These are phyloP conservation scores for Bacidia gigantensis DNA, from an alignment of 495 filamentous ascomycete genomes.

Conservation along the genomic window DNA sequence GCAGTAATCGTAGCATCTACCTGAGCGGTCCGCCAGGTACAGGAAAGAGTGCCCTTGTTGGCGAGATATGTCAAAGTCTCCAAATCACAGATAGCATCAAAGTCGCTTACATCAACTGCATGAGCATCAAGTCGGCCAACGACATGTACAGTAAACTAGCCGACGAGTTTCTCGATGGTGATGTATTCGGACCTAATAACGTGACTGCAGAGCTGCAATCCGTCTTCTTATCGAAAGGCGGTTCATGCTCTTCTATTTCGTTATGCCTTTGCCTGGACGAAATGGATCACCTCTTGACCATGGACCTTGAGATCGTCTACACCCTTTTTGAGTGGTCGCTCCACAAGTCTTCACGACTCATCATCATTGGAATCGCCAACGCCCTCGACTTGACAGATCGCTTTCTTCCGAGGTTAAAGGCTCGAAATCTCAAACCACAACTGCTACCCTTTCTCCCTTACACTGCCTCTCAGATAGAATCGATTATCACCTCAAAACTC, in stretches of 20 bases:
- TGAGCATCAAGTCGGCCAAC: slow-evolving; percentile 74
- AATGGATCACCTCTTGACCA: slow-evolving; percentile 78
- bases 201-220: slow-evolving; percentile 40
- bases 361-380: slow-evolving; percentile 89
- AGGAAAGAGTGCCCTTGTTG: slow-evolving; percentile 86
- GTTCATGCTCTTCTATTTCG: slow-evolving; percentile 30
- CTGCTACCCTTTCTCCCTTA: slow-evolving; percentile 90
- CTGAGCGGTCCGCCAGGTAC: slow-evolving; percentile 93
- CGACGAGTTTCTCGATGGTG: slow-evolving; percentile 45
- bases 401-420: slow-evolving; percentile 85
- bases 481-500: slow-evolving; percentile 72
- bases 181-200: slow-evolving; percentile 29
- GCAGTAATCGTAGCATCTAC: slow-evolving; percentile 71
- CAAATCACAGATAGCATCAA: slow-evolving; percentile 37
- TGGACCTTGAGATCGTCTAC: slow-evolving; percentile 78
- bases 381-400: slow-evolving; percentile 91
- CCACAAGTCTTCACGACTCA: slow-evolving; percentile 56
- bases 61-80: slow-evolving; percentile 54
- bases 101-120: slow-evolving; percentile 81
- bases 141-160: slow-evolving; percentile 69
- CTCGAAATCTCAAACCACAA: slow-evolving; percentile 76
- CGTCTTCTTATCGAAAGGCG: slow-evolving; percentile 49
- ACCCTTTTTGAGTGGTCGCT: slow-evolving; percentile 90
- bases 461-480: slow-evolving; percentile 73
- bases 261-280: slow-evolving; percentile 89